These are phyloP conservation scores for Sugiyamaella novakii DNA, from an alignment of 1,139 yeast genomes.

Conservation along the genomic window DNA sequence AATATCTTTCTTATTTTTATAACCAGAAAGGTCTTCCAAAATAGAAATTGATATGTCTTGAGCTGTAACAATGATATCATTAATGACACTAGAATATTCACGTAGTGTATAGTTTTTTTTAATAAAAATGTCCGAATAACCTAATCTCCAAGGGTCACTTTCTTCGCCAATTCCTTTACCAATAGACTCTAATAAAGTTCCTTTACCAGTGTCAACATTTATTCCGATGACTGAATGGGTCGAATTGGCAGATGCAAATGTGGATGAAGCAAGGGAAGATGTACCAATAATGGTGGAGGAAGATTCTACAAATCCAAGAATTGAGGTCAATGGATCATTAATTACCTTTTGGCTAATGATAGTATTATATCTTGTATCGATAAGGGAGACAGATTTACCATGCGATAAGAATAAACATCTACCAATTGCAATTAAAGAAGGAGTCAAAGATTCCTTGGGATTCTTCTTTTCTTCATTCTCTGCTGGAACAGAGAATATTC, in stretches of 20 bases:
- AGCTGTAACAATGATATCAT: slow-evolving; percentile 26
- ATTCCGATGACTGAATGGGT: slow-evolving; percentile 41
- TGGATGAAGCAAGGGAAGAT: slow-evolving; percentile 11
- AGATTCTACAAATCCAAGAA: slow-evolving; percentile 10
- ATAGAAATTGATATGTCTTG: slow-evolving; percentile 26
- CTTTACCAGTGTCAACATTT: slow-evolving; percentile 66
- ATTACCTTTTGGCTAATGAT: slow-evolving; percentile 38
- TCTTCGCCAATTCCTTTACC: slow-evolving; percentile 54
- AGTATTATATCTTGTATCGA: slow-evolving; percentile 50
- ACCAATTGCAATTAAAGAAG: slow-evolving; percentile 40
- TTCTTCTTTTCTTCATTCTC: slow-evolving; percentile 9
- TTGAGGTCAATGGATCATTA: slow-evolving; percentile 8
- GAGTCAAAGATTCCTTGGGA: not conserved
- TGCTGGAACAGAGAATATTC: slow-evolving; percentile 19
- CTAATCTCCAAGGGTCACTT: slow-evolving; percentile 24
- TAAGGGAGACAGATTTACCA: slow-evolving; percentile 40
- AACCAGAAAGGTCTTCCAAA: slow-evolving; percentile 37
- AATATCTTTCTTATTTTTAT: slow-evolving; percentile 30
- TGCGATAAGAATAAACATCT: slow-evolving; percentile 45
- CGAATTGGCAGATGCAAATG: slow-evolving; percentile 1
- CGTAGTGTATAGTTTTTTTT: slow-evolving; percentile 28
- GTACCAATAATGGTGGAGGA: slow-evolving; percentile 13
- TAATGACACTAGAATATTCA: slow-evolving; percentile 32
- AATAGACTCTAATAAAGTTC: slow-evolving; percentile 69
- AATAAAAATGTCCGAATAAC: slow-evolving; percentile 33